phyloP scores from a whole-genome alignment of 2,329 filamentous ascomycete species.

The Fragosphaeria purpurea region DNA sequence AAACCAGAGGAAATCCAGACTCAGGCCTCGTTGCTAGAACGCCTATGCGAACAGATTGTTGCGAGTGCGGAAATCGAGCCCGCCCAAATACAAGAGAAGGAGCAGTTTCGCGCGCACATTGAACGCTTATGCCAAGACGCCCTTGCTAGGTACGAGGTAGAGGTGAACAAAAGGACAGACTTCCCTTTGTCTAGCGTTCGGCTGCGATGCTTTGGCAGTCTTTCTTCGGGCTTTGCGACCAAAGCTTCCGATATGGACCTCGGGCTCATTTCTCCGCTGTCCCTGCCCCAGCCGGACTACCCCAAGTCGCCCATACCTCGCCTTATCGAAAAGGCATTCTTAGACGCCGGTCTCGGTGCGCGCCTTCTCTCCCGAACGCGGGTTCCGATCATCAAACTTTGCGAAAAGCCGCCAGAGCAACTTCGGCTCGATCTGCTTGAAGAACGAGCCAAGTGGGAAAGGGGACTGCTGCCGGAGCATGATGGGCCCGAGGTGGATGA shows the following conservation, averaged over 20 bases:
- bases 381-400: constrained; percentile 82
- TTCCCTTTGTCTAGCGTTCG: constrained; percentile 50
- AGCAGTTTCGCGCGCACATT: constrained; percentile 55
- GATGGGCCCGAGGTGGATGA: constrained; percentile 25
- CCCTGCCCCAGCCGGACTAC: constrained; percentile 41
- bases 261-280: constrained; percentile 58
- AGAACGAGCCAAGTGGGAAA: constrained; percentile 64
- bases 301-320: constrained; percentile 57
- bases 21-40: constrained; percentile 40
- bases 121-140: constrained; percentile 54
- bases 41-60: constrained; percentile 39
- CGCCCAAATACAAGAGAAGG: constrained; percentile 58
- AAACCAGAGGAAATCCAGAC: constrained; percentile 35
- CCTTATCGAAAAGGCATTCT: constrained; percentile 62
- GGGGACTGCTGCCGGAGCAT: constrained; percentile 32
- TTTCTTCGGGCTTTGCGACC: constrained; percentile 76
- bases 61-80: constrained; percentile 51
- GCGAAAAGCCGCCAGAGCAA: constrained; percentile 54
- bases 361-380: constrained; percentile 68
- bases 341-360: constrained; percentile 64
- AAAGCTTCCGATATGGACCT: constrained; percentile 89
- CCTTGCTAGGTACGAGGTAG: constrained; percentile 42
- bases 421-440: constrained; percentile 52
- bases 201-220: constrained; percentile 70
- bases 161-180: constrained; percentile 26